Base-by-base conservation (phyloP, 345 rosid species). In the Schrenkiella parvula region DNA sequence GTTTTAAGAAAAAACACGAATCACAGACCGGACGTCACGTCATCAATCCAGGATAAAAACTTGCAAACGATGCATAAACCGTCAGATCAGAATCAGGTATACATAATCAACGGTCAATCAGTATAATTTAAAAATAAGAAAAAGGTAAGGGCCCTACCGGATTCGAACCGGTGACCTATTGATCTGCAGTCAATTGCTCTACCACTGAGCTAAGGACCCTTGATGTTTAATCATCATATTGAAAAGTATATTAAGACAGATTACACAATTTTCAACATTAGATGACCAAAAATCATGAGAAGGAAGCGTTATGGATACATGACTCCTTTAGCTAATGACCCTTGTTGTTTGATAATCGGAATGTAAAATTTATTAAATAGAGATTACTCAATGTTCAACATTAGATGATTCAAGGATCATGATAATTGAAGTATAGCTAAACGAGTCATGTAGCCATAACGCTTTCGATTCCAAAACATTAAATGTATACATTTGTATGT, bases 141-240 rank as follows among this genome's bases (percentile, higher is more conserved):
- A 19, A 2, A 8, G n/a, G n/a, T n/a, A 17, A 53, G 74, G 79
- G 81, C 78, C 82, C 84, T 74, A 78, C 78, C 76, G 78, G 72
- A 62, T 73, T 79, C 77, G 73, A 79, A 76, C 83, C 83, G 67
- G 79, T 81, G 88, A 83, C 88, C 89, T 82, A 85, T 83, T 82
- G 85, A 84, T 80, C 87, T 83, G 84, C 82, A 86, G 85, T 82
- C 86, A 84, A 84, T 80, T 84, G 88, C 88, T 86, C 89, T 82
- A 83, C 91, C 84, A 82, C 89, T 83, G 87, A 88, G 88, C 89
- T 81, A 86, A 79, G 83, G 84, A 83, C 84, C 85, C 88, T 37
- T 23, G 25, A 7, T 35, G 38, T 50, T 2, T 11, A 1, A 3
- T 11, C 0, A 2, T 0, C 5, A 1, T 0, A 2, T n/a, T n/a